Conservation (phyloP, 2,329 filamentous ascomycete species). For the Diplodia mutila region DNA sequence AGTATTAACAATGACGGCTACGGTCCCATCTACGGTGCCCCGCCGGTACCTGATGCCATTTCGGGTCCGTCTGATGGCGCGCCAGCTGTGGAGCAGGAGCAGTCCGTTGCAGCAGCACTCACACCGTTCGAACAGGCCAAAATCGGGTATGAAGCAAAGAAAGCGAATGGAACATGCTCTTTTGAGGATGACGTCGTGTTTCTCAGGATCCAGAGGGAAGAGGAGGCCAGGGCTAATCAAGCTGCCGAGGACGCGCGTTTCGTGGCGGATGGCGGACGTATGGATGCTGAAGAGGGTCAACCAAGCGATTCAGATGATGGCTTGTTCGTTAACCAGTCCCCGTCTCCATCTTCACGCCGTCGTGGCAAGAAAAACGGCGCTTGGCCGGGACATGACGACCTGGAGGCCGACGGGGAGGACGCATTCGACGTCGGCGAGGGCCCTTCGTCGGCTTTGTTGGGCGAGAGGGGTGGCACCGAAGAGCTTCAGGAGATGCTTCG, state of each 20-base stretch:
- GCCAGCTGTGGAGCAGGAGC: background rate
- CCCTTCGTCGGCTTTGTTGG: background rate
- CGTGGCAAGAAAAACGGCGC: background rate
- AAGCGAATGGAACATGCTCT: background rate
- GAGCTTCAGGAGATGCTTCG: background rate
- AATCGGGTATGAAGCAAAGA: background rate
- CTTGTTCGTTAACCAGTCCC: background rate
- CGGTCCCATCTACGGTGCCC: background rate
- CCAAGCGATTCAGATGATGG: background rate
- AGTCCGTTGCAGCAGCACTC: background rate
- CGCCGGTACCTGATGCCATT: background rate
- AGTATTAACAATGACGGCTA: background rate
- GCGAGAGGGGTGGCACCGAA: background rate
- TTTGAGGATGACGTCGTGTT: slow-evolving; percentile 26
- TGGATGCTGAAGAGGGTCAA: background rate
- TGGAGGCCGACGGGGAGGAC: background rate
- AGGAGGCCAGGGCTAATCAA: background rate
- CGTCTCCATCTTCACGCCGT: background rate
- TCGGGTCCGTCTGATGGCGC: background rate
- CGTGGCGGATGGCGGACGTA: background rate
- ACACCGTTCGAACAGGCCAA: background rate
- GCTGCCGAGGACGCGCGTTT: slow-evolving; percentile 26
- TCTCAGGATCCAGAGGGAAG: slow-evolving; percentile 21
- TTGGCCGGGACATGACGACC: background rate
- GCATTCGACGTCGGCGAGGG: background rate